Percentiles rank a stretch among this genome's conserved stretches.
Conservation (phyloP, 2,329 filamentous ascomycete genomes). For the Dactylellina drechsleri region DNA sequence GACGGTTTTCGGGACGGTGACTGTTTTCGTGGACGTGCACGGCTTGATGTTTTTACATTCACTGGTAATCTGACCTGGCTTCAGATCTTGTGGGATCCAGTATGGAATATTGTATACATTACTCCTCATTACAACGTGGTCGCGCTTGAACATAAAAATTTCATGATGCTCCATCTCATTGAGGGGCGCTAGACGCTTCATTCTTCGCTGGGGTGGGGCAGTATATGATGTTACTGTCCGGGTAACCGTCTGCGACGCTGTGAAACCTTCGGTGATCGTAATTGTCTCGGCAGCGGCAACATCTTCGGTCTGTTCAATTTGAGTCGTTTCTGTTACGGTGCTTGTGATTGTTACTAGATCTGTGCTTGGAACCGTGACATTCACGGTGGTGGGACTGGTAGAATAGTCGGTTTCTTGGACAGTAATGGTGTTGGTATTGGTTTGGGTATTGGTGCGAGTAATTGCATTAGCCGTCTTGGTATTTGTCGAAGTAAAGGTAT, state of each 20-base stretch:
- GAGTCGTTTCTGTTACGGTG: background rate
- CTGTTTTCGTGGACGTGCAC: conserved; percentile 4
- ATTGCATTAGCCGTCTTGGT: background rate
- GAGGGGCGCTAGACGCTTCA: background rate
- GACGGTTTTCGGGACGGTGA: background rate
- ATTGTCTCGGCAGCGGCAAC: background rate
- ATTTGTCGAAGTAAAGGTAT: background rate
- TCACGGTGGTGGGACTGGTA: background rate
- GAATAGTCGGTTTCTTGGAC: background rate
- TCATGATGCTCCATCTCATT: background rate
- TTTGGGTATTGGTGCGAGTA: background rate
- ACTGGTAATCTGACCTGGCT: background rate
- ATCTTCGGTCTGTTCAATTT: background rate
- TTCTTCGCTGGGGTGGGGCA: background rate
- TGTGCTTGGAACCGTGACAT: background rate
- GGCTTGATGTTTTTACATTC: conserved; percentile 23
- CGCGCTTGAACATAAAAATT: background rate
- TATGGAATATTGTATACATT: conserved; percentile 1
- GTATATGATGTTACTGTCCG: background rate
- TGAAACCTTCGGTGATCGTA: background rate
- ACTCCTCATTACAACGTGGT: background rate
- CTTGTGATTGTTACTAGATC: background rate
- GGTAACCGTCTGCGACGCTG: background rate
- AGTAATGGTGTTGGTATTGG: background rate
- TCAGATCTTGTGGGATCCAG: conserved; percentile 23